Evolutionary conservation across 129 eudicot genomes (phyloP).

Genomic region (Flaveria ramosissima): DNA sequence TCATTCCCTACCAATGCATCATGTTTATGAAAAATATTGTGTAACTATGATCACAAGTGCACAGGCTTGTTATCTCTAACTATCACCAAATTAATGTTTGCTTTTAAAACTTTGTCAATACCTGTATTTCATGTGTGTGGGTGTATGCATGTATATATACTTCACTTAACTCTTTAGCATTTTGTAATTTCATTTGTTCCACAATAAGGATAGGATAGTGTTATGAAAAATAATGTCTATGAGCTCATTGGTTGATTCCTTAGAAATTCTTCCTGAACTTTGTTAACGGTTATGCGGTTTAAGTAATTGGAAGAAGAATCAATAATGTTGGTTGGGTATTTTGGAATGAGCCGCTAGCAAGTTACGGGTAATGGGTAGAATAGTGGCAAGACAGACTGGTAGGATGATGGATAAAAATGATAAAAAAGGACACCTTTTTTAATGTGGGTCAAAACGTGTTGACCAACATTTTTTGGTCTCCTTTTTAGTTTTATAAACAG

Average conservation of each 20-base stretch:
- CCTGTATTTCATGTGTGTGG: not conserved
- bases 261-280: not conserved
- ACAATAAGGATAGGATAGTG: too few species aligned
- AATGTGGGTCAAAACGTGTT: not conserved
- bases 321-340: not conserved
- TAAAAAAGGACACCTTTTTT: not conserved
- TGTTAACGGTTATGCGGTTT: not conserved
- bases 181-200: too few species aligned
- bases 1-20: conserved; percentile 13
- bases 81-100: not conserved
- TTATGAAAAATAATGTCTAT: not conserved
- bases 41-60: too few species aligned
- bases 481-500: not conserved
- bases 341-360: not conserved
- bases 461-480: not conserved
- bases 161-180: too few species aligned
- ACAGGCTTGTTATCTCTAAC: not conserved
- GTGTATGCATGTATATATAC: not conserved
- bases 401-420: not conserved
- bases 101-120: not conserved
- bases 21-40: too few species aligned
- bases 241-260: not conserved
- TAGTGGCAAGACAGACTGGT: not conserved
- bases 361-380: not conserved
- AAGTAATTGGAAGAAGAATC: not conserved